Base-by-base conservation (phyloP, 1,284 basidiomycete genomes). In the Chondrostereum purpureum region DNA sequence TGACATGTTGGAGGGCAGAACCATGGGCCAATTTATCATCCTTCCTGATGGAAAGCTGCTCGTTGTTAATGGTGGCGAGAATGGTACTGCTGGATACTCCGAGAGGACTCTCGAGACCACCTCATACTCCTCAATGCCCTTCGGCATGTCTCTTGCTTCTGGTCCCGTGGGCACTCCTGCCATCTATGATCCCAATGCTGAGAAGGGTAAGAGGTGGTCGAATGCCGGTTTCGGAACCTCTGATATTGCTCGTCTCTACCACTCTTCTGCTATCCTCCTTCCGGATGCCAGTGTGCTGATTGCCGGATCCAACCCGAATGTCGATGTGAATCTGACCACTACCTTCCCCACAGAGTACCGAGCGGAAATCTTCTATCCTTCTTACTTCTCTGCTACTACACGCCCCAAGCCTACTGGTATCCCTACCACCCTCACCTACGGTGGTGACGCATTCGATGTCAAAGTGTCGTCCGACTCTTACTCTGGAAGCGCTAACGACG, bases 261-360 rank as follows among this genome's bases (percentile, higher is more conserved):
- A 94, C 64, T 92, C 89, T 3, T 80, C 80, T 8, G 91, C 90
- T n/a, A 72, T 94, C 16, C 78, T 96, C 27, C 80, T 96, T 27
- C 83, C 91, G 13, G 91, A 95, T 57, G 88, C 77, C 0, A 88
- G 88, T 2, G 82, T 97, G 38, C 66, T 96, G 50, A 76, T 96
- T 48, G 90, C 89, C 43, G 93, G 93, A 10, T 92, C 89, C 21
- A 96, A 96, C 67, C 92, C 93, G 24, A 94, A 95, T 62, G 74
- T 88, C 46, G 92, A 96, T 55, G 88, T 83, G 52, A 85, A 88
- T 54, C 48, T 69, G 10, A 66, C 69, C 21, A 76, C 85, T 22
- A 56, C 75, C 48, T 97, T 79, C 73, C 84, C 88, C 8, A 96
- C 92, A 3, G 83, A 87, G 38, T 96, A 95, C 64, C 72, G 77